Evolutionary conservation across 2,329 filamentous ascomycete species (phyloP), one percentile per base, ranked within the genome.

Genomic region (Colletotrichum spaethianum): DNA sequence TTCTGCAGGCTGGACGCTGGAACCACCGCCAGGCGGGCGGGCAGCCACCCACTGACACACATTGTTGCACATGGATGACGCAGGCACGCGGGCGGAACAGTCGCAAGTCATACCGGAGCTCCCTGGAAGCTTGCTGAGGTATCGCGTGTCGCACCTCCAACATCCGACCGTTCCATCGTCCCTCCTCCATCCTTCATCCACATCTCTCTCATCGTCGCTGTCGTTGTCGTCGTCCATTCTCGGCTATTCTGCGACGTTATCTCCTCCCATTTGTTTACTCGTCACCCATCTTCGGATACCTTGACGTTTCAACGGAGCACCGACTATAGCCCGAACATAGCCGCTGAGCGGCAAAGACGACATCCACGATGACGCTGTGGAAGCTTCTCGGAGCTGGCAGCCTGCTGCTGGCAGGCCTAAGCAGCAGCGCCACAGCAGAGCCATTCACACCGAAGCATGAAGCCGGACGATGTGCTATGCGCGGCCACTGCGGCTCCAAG

Each of bases 401-500:
- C 26, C 70, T 80, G 64, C 70, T 83, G 63, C 67, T 82, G 48
- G 74, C 77, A 12, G 48, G 61, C 4, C 50, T 73, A 14, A 73
- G 74, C n/a, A 73, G 74, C 23, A 64, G 78, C 48, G 77, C 67
- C 36, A 67, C 67, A 23, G 79, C 79, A 60, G 76, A 82, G 48
- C 74, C 76, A 26, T 79, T 76, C 69, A 91, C 89, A 0, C 85
- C 87, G 1, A 93, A 91, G 75, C 96, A 98, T 77, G 95, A 98
- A 82, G 86, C 92, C 61, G 96, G 96, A 50, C 90, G 96, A 75
- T 98, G 96, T 82, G 94, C 96, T 1, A 94, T 98, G 74, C 91
- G 96, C 61, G 95, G 95, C 9, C 93, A 97, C 74, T 99, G 96
- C 80, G 96, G 96, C 59, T 95, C 95, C 82, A 92, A 96, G 83